Conservation (phyloP, 1,284 basidiomycete species). For the Moesziomyces sp. region DNA sequence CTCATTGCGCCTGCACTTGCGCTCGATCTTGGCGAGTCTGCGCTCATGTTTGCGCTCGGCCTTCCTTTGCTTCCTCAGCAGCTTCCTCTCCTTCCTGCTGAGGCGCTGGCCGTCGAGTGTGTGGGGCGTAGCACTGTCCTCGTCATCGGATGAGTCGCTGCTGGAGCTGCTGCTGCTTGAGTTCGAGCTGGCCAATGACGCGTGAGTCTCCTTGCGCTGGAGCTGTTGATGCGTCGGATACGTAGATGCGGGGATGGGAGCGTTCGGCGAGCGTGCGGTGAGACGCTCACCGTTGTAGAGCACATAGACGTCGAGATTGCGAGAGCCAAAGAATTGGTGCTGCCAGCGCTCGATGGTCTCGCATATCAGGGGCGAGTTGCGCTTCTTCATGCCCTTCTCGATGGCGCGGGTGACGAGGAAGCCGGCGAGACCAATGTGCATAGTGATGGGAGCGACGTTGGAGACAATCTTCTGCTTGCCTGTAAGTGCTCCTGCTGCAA, state of each 20-base stretch:
- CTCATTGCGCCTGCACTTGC: constrained; percentile 12
- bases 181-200: constrained; percentile 2
- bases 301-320: constrained; percentile 29
- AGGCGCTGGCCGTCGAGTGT: constrained; percentile 74
- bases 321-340: constrained; percentile 20
- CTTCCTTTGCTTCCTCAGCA: constrained; percentile 60
- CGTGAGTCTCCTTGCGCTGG: not conserved
- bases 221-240: not conserved
- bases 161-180: constrained; percentile 8
- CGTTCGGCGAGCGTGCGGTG: constrained; percentile 19
- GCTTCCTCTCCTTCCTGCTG: constrained; percentile 65
- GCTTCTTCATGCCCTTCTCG: constrained; percentile 13
- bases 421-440: constrained; percentile 16
- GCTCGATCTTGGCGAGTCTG: constrained; percentile 16
- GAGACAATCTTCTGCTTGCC: constrained; percentile 11
- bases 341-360: constrained; percentile 24
- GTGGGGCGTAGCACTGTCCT: not conserved
- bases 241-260: not conserved
- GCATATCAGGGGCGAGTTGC: constrained; percentile 8
- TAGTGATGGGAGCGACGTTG: constrained; percentile 19
- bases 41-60: constrained; percentile 12
- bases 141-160: constrained; percentile 12
- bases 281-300: constrained; percentile 8
- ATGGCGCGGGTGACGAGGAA: constrained; percentile 27
- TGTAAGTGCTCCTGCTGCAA: constrained; percentile 18